Conservation (phyloP, 2,329 filamentous ascomycete genomes). For the Pseudogymnoascus sp. region DNA sequence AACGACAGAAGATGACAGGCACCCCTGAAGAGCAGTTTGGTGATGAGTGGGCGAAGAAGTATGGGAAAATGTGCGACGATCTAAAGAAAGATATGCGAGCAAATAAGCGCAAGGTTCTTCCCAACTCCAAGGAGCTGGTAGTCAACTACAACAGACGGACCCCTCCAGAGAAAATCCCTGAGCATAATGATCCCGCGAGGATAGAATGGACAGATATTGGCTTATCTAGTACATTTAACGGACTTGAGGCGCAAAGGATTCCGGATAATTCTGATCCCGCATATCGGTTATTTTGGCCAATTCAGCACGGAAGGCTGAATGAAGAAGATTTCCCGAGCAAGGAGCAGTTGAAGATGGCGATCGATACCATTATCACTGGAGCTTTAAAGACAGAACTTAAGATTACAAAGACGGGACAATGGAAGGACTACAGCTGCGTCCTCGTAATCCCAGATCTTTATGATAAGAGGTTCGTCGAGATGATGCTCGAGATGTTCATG, state of each 20-base stretch:
- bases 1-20: slow-evolving; percentile 51
- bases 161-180: slow-evolving; percentile 76
- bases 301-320: slow-evolving; percentile 80
- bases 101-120: slow-evolving; percentile 89
- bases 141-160: slow-evolving; percentile 87
- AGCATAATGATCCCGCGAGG: slow-evolving; percentile 89
- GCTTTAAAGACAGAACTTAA: slow-evolving; percentile 81
- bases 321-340: slow-evolving; percentile 79
- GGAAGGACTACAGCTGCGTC: slow-evolving; percentile 90
- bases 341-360: slow-evolving; percentile 75
- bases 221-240: slow-evolving; percentile 61
- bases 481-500: slow-evolving; percentile 76
- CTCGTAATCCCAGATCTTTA: slow-evolving; percentile 95
- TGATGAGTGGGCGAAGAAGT: slow-evolving; percentile 69
- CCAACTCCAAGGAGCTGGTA: slow-evolving; percentile 95
- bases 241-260: slow-evolving; percentile 73
- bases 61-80: slow-evolving; percentile 74
- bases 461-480: slow-evolving; percentile 85
- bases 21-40: slow-evolving; percentile 75
- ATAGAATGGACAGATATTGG: slow-evolving; percentile 91
- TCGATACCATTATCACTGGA: slow-evolving; percentile 78
- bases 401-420: slow-evolving; percentile 68
- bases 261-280: slow-evolving; percentile 82
- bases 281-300: slow-evolving; percentile 89
- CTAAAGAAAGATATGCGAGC: slow-evolving; percentile 84